A percentile compares a stretch with the other conserved stretches of the same genome.
Conservation (phyloP, 1,284 basidiomycete species). For the Trametes sp. region DNA sequence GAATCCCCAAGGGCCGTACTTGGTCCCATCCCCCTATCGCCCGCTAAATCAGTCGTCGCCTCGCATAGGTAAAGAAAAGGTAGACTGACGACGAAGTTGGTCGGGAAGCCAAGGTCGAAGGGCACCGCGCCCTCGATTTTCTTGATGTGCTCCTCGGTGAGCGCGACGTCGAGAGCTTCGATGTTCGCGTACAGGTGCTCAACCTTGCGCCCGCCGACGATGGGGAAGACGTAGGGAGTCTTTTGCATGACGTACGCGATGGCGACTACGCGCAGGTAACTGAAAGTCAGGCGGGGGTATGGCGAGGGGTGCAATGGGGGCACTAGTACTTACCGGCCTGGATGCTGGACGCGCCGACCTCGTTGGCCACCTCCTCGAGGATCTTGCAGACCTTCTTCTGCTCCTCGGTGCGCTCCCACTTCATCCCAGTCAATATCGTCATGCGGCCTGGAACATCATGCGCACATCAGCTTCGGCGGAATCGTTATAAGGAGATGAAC, state of each 20-base stretch:
- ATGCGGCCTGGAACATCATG: conserved; percentile 22
- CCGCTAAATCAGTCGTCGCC: background rate
- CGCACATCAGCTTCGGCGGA: background rate
- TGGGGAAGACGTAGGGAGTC: conserved; percentile 35
- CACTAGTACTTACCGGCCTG: conserved; percentile 18
- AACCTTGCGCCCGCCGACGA: conserved; percentile 38
- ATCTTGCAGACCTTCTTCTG: conserved; percentile 34
- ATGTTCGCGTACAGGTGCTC: conserved; percentile 36
- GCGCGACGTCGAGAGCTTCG: conserved; percentile 33
- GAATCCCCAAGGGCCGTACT: background rate
- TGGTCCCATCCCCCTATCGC: background rate
- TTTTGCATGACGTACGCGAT: conserved; percentile 40
- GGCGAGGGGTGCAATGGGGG: too few species aligned
- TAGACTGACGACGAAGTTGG: conserved; percentile 28
- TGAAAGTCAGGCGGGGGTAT: too few species aligned
- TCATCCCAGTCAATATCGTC: background rate
- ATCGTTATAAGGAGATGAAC: background rate
- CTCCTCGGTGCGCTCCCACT: conserved; percentile 38
- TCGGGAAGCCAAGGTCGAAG: conserved; percentile 35
- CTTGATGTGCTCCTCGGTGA: conserved; percentile 33
- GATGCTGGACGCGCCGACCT: conserved; percentile 35
- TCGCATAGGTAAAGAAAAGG: too few species aligned
- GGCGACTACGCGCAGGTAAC: conserved; percentile 22
- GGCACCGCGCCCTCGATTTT: conserved; percentile 28
- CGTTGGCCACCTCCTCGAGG: conserved; percentile 37